These are phyloP conservation scores for Petunia axillaris DNA, from an alignment of 257 asterid genomes.

Conservation along the genomic window DNA sequence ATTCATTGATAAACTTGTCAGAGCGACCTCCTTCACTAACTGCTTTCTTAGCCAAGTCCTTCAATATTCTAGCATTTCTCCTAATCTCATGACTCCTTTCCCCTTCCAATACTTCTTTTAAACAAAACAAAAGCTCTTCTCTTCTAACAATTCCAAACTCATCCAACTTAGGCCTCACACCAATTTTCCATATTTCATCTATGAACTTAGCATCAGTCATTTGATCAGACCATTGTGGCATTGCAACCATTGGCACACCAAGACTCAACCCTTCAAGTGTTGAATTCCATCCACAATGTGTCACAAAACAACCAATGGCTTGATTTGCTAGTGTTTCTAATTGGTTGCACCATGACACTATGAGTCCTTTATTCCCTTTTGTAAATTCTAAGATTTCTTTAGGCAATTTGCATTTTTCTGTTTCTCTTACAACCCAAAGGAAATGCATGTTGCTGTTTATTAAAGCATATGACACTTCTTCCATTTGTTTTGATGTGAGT, in stretches of 20 bases:
- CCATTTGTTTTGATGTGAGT: constrained; percentile 51
- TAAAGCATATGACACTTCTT: constrained; percentile 54
- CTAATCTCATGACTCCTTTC: constrained; percentile 44
- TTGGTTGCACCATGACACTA: constrained; percentile 79
- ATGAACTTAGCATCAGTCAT: constrained; percentile 67
- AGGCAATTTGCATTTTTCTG: constrained; percentile 53
- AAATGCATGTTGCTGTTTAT: constrained; percentile 37
- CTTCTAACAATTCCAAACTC: constrained; percentile 54
- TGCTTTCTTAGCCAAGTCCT: constrained; percentile 52
- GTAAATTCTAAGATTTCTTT: constrained; percentile 34
- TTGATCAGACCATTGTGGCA: constrained; percentile 76
- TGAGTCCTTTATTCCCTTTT: constrained; percentile 40
- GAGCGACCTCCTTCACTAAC: constrained; percentile 63
- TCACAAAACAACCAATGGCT: constrained; percentile 64
- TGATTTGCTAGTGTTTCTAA: constrained; percentile 58
- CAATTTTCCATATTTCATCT: constrained; percentile 65
- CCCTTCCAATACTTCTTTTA: constrained; percentile 60
- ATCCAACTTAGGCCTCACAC: constrained; percentile 60
- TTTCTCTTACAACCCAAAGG: constrained; percentile 68
- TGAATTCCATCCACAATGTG: constrained; percentile 78
- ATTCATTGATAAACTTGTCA: constrained; percentile 51
- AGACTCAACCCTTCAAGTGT: constrained; percentile 60
- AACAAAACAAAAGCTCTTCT: constrained; percentile 50
- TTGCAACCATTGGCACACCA: constrained; percentile 68
- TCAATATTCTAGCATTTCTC: constrained; percentile 55